Evolutionary conservation across 164 flowering plant genomes (phyloP).

Genomic region (Dillenia turbinata): DNA sequence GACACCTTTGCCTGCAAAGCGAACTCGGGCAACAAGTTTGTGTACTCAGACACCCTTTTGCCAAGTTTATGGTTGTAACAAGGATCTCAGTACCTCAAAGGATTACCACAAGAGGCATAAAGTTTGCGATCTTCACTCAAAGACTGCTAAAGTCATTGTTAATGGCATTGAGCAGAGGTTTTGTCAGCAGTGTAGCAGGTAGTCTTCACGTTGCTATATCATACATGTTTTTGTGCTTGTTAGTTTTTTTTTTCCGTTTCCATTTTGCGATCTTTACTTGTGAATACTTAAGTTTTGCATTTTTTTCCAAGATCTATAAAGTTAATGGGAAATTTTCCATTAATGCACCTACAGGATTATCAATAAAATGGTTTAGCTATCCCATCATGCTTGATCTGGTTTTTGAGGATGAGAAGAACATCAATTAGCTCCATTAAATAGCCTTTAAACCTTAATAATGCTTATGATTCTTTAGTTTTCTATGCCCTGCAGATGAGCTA

Average conservation of each 20-base stretch:
- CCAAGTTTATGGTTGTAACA: slow-evolving; percentile 77
- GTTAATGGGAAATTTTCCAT: no score
- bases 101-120: slow-evolving; percentile 91
- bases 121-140: slow-evolving; percentile 83
- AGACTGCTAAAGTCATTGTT: slow-evolving; percentile 70
- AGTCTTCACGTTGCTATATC: neutral
- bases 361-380: no score
- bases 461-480: neutral
- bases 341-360: no score
- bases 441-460: neutral
- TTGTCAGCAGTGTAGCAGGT: slow-evolving; percentile 89
- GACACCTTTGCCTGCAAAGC: slow-evolving; percentile 41
- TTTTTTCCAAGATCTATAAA: no score
- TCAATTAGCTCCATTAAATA: no score
- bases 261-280: no score
- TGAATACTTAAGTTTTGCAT: no score
- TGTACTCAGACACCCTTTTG: slow-evolving; percentile 46
- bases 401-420: no score
- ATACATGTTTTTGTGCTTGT: slow-evolving; percentile 1
- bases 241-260: neutral
- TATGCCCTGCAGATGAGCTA: no score
- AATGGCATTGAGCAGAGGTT: slow-evolving; percentile 81
- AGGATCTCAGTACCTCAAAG: slow-evolving; percentile 69
- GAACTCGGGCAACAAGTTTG: slow-evolving; percentile 24
- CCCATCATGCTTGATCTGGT: no score